Conservation (phyloP, 257 asterid genomes). For the Nicotiana otophora region DNA sequence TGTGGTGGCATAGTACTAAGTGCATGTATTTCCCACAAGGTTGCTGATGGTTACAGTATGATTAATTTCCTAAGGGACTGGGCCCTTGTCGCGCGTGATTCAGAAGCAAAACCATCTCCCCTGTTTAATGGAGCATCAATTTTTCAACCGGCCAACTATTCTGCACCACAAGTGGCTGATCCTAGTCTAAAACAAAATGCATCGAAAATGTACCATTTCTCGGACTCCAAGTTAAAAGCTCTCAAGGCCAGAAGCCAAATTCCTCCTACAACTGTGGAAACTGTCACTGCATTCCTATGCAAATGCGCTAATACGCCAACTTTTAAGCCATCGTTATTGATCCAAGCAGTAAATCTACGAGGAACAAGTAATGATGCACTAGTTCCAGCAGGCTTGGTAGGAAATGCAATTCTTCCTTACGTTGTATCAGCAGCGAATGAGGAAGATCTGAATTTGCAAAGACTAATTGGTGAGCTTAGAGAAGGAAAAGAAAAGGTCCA, state of each 20-base stretch:
- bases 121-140: not conserved
- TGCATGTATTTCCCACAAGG: not conserved
- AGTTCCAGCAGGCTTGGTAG: not conserved
- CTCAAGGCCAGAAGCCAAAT: not conserved
- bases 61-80: not conserved
- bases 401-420: not conserved
- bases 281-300: not conserved
- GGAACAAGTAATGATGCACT: not conserved
- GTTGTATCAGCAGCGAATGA: not conserved
- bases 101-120: not conserved
- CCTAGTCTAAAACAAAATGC: not conserved
- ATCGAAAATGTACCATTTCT: not conserved
- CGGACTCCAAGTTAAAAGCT: not conserved
- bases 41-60: not conserved
- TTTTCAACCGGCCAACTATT: not conserved
- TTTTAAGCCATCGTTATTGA: not conserved
- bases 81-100: not conserved
- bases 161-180: not conserved
- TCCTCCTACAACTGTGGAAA: not conserved
- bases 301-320: not conserved
- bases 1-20: constrained; percentile 4
- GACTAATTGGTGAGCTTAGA: not conserved
- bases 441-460: not conserved
- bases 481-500: not conserved
- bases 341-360: not conserved